Evolutionary conservation across 495 filamentous ascomycete genomes (phyloP).

Genomic region (Penicillium tannophilum): DNA sequence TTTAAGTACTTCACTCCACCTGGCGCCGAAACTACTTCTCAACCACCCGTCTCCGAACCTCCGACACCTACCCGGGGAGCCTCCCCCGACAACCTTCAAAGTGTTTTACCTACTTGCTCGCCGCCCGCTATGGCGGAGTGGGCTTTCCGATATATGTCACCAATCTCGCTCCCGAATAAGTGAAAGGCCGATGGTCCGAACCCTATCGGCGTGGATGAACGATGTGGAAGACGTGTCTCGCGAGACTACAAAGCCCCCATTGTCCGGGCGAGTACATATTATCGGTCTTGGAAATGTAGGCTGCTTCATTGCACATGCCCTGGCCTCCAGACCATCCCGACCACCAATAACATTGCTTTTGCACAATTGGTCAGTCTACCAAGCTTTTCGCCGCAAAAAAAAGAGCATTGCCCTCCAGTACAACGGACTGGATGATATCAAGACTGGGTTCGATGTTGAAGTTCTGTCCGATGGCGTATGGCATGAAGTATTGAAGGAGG

Average conservation of each 20-base stretch:
- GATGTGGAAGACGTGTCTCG: constrained; percentile 30
- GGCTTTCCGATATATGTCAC: constrained; percentile 23
- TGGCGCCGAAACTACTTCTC: neutral
- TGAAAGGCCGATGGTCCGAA: constrained; percentile 14
- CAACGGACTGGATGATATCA: constrained; percentile 44
- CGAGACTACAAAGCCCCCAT: constrained; percentile 21
- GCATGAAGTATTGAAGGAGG: constrained; percentile 29
- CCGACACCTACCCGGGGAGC: constrained; percentile 12
- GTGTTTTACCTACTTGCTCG: constrained; percentile 38
- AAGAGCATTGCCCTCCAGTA: constrained; percentile 34
- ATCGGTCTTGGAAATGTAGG: constrained; percentile 61
- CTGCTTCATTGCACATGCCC: constrained; percentile 60
- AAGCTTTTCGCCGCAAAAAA: constrained; percentile 29
- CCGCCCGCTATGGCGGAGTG: constrained; percentile 45
- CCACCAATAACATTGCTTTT: constrained; percentile 62
- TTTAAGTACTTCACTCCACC: neutral
- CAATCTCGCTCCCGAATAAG: constrained; percentile 7
- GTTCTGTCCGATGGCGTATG: constrained; percentile 27
- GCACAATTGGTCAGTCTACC: constrained; percentile 39
- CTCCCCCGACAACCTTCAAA: constrained; percentile 26
- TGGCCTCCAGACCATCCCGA: constrained; percentile 56
- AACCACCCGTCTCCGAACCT: neutral
- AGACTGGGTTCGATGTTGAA: constrained; percentile 47
- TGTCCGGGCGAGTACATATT: constrained; percentile 58
- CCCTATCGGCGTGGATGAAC: constrained; percentile 37